These are phyloP conservation scores for Hemisphaericaspora xylanilytica DNA, from an alignment of 1,139 yeast species.

Conservation along the genomic window DNA sequence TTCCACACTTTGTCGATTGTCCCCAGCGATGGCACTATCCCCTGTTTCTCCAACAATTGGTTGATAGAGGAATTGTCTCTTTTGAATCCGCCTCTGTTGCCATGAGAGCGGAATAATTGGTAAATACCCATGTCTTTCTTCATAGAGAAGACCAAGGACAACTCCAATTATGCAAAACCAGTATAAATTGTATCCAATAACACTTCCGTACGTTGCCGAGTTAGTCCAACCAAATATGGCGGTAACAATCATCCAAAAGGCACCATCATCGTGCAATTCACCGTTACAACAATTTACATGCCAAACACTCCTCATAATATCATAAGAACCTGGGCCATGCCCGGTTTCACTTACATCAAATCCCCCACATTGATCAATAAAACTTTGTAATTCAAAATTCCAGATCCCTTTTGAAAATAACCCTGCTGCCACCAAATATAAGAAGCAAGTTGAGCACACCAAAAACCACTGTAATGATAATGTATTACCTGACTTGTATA, in stretches of 20 bases:
- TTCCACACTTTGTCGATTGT: constrained; percentile 26
- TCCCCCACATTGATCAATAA: constrained; percentile 42
- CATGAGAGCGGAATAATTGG: constrained; percentile 50
- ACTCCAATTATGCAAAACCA: constrained; percentile 32
- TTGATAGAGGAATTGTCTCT: constrained; percentile 28
- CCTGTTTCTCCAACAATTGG: constrained; percentile 7
- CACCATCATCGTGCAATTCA: constrained; percentile 43
- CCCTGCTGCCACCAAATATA: constrained; percentile 47
- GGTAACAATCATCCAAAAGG: constrained; percentile 45
- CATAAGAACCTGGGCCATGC: constrained; percentile 48
- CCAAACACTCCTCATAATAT: constrained; percentile 41
- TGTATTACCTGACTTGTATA: constrained; percentile 44
- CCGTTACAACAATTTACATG: constrained; percentile 50
- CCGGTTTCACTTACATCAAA: constrained; percentile 49
- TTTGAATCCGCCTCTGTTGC: constrained; percentile 52
- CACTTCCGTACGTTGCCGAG: constrained; percentile 49
- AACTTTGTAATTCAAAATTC: constrained; percentile 44
- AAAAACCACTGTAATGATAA: constrained; percentile 43
- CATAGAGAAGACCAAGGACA: constrained; percentile 28
- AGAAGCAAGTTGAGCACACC: constrained; percentile 38
- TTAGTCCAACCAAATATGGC: constrained; percentile 51
- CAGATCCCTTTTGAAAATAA: constrained; percentile 47
- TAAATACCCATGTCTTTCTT: constrained; percentile 32
- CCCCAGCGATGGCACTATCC: constrained; percentile 3
- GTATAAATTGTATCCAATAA: constrained; percentile 34